phyloP scores from a whole-genome alignment of 1,139 yeast species.

The Suhomyces terraborum region DNA sequence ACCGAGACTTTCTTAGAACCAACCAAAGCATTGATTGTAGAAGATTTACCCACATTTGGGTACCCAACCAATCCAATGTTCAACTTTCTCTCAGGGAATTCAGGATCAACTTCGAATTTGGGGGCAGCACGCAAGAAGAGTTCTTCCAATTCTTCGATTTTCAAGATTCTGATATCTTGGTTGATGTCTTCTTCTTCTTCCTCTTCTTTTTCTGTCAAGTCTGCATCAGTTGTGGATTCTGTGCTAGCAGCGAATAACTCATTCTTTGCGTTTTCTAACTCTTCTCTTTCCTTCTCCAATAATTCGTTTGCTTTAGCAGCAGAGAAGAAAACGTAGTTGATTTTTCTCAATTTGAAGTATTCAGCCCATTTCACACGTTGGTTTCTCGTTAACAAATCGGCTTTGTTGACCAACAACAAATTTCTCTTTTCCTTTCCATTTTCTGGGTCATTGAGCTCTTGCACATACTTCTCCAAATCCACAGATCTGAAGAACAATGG shows the following conservation, averaged over 20 bases:
- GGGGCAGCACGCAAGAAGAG: slow-evolving; percentile 84
- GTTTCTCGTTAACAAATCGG: slow-evolving; percentile 76
- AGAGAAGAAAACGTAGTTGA: slow-evolving; percentile 88
- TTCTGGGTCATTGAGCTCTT: slow-evolving; percentile 61
- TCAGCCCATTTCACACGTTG: slow-evolving; percentile 89
- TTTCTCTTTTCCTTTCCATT: slow-evolving; percentile 60
- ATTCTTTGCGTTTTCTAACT: slow-evolving; percentile 27
- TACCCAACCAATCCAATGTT: slow-evolving; percentile 97
- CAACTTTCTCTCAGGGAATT: slow-evolving; percentile 60
- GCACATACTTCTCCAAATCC: slow-evolving; percentile 84
- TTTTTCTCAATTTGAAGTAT: slow-evolving; percentile 67
- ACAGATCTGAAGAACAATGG: slow-evolving; percentile 88
- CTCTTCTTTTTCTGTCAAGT: slow-evolving; percentile 18
- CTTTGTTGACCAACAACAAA: slow-evolving; percentile 85
- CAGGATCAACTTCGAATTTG: slow-evolving; percentile 54
- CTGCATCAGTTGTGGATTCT: slow-evolving; percentile 14
- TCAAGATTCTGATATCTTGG: slow-evolving; percentile 67
- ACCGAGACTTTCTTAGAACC: slow-evolving; percentile 97
- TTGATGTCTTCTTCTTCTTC: slow-evolving; percentile 35
- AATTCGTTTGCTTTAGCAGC: slow-evolving; percentile 81
- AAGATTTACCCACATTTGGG: slow-evolving; percentile 95
- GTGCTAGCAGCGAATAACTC: slow-evolving; percentile 14
- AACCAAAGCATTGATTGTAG: slow-evolving; percentile 91
- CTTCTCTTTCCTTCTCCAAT: slow-evolving; percentile 60
- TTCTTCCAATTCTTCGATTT: slow-evolving; percentile 81